These are phyloP conservation scores for Theobroma grandiflorum DNA, from an alignment of 441 rosid species.

Conservation along the genomic window DNA sequence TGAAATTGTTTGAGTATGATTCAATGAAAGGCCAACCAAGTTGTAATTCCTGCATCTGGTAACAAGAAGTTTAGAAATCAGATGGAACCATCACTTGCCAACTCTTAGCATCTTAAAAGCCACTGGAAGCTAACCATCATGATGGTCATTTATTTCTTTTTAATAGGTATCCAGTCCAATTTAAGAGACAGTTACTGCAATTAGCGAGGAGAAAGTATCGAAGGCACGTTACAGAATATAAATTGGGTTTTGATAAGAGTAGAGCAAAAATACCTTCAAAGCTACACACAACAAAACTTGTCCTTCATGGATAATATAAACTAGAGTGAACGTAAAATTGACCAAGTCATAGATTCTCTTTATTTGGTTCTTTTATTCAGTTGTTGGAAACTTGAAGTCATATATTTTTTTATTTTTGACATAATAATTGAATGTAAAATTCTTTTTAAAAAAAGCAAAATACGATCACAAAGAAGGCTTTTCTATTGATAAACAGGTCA, in stretches of 20 bases:
- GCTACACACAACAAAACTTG: neutral
- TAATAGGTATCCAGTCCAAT: neutral
- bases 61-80: neutral
- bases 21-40: neutral
- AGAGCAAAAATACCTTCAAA: neutral
- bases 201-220: neutral
- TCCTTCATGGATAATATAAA: constrained; percentile 43
- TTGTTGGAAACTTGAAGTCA: too few relatives aligned
- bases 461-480: too few relatives aligned
- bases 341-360: too few relatives aligned
- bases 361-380: too few relatives aligned
- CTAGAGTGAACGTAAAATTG: too few relatives aligned
- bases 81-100: neutral
- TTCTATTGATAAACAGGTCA: too few relatives aligned
- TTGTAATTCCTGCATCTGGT: neutral
- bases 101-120: neutral
- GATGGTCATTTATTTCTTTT: neutral
- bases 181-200: neutral
- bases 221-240: neutral
- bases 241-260: neutral
- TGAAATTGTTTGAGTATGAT: neutral
- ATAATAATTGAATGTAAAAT: too few relatives aligned
- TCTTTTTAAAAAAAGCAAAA: too few relatives aligned
- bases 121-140: neutral
- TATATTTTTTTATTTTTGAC: too few relatives aligned